A percentile compares a stretch with the other conserved stretches of the same genome.
Conservation (phyloP, 2,329 filamentous ascomycete species). For the Colletotrichum falcatum region DNA sequence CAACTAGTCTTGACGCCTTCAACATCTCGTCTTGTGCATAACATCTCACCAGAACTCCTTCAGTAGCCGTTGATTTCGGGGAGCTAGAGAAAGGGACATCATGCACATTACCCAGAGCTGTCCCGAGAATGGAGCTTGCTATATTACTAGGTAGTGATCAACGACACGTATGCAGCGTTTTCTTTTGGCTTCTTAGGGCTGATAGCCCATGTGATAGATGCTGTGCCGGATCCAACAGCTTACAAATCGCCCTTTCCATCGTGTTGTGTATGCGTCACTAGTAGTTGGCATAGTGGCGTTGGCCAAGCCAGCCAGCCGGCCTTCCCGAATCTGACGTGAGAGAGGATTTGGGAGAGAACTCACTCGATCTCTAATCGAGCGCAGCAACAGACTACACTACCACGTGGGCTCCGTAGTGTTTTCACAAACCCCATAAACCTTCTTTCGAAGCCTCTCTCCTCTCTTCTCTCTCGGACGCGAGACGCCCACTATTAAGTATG, state of each 20-base stretch:
- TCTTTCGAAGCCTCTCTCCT: not conserved
- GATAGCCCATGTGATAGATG: not conserved
- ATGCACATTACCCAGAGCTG: not conserved
- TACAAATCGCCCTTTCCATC: not conserved
- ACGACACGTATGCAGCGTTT: not conserved
- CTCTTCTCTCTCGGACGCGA: too few relatives aligned
- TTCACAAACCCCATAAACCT: not conserved
- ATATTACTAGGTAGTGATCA: not conserved
- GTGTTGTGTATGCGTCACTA: too few relatives aligned
- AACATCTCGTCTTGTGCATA: not conserved
- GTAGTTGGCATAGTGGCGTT: not conserved
- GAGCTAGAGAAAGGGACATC: too few relatives aligned
- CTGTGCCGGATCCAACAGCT: not conserved
- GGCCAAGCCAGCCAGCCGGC: not conserved
- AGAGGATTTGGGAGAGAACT: not conserved
- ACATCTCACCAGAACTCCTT: not conserved
- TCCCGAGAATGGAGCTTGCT: not conserved
- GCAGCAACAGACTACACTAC: too few relatives aligned
- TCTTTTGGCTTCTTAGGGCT: too few relatives aligned
- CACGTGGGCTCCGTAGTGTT: too few relatives aligned
- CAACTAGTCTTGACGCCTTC: not conserved
- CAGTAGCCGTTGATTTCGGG: too few relatives aligned
- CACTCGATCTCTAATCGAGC: too few relatives aligned
- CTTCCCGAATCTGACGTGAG: slow-evolving; percentile 13
- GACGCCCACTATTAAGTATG: not conserved